Conservation (phyloP, 768 basidiomycete genomes). For the Lactarius hatsudake region DNA sequence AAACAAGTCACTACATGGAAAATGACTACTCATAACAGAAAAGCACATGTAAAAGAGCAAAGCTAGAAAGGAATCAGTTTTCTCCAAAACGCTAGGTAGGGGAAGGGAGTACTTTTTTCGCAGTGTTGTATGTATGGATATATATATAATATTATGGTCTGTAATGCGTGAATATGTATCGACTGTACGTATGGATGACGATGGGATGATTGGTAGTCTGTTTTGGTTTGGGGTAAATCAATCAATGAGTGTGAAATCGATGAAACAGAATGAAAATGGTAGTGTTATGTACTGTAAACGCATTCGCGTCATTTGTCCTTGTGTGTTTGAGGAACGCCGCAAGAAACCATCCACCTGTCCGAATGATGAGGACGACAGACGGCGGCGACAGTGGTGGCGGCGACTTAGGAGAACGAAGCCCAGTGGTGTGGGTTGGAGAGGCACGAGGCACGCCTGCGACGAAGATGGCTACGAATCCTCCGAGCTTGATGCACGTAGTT, state of each 20-base stretch:
- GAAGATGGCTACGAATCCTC: neutral
- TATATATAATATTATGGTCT: neutral
- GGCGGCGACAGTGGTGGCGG: neutral
- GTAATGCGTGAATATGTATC: slow-evolving; percentile 1
- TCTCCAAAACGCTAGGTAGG: neutral
- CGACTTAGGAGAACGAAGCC: neutral
- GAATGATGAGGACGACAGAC: neutral
- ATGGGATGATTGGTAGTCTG: neutral
- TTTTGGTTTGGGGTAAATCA: neutral
- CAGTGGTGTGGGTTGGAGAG: neutral
- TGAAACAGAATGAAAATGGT: slow-evolving; percentile 1
- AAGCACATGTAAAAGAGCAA: neutral
- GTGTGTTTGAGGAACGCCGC: neutral
- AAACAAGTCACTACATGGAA: slow-evolving; percentile 1
- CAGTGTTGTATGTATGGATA: neutral
- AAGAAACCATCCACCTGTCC: neutral
- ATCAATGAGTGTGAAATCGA: slow-evolving; percentile 5
- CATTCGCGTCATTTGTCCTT: neutral
- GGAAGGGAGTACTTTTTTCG: neutral
- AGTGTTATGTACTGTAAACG: neutral
- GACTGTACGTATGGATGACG: neutral
- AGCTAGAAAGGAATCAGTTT: neutral
- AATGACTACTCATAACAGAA: neutral
- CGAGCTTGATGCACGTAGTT: neutral
- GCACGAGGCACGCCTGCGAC: neutral